phyloP scores from a whole-genome alignment of 192 early-diverging fungal species.

The Backusella westeae region DNA sequence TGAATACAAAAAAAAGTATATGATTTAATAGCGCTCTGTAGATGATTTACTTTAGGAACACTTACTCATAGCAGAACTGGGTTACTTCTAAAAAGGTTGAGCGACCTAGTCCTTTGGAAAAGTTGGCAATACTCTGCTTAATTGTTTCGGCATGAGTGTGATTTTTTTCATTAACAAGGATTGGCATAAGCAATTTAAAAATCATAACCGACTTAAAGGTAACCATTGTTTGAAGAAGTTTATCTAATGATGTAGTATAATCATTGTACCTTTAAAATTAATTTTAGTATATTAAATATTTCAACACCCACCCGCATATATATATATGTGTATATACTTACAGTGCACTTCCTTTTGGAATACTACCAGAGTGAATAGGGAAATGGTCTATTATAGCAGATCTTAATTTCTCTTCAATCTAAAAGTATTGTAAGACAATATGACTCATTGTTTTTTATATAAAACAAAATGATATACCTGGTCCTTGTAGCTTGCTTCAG shows the following conservation, averaged over 20 bases:
- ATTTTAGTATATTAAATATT: neutral
- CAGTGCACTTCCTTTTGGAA: neutral
- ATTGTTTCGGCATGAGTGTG: constrained; percentile 46
- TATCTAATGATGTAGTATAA: constrained; percentile 51
- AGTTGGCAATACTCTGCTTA: constrained; percentile 30
- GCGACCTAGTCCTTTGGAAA: constrained; percentile 33
- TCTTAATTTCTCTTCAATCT: neutral
- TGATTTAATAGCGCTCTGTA: neutral
- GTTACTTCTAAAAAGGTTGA: constrained; percentile 40
- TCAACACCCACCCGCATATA: neutral
- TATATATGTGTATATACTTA: neutral
- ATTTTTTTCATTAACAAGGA: constrained; percentile 53
- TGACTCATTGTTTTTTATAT: neutral
- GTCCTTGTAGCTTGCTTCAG: constrained; percentile 21
- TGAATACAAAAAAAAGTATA: constrained; percentile 20
- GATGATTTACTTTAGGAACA: neutral
- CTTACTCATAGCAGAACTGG: constrained; percentile 45
- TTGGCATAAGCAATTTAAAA: constrained; percentile 48
- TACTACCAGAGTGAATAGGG: neutral
- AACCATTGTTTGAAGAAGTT: constrained; percentile 49
- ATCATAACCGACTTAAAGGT: constrained; percentile 38
- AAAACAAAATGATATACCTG: constrained; percentile 14
- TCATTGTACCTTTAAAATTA: constrained; percentile 41
- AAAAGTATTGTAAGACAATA: neutral
- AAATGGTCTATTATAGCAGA: neutral